Conservation (phyloP, 352 stramenopile species). For the Phytophthora europaea region DNA sequence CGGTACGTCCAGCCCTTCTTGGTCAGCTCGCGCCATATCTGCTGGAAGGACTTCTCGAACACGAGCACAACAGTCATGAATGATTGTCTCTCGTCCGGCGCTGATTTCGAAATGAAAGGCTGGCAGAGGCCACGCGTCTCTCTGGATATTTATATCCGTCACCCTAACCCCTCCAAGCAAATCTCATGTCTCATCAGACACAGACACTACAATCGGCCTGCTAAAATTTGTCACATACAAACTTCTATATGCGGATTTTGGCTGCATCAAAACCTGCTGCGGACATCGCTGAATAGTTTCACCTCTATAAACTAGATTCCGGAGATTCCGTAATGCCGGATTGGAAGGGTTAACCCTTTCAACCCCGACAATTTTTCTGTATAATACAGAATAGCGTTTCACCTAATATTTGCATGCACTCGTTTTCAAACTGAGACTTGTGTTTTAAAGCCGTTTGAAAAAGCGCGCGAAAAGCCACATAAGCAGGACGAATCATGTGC, state of each 20-base stretch:
- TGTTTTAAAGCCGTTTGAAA: no score
- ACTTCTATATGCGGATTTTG: conserved; percentile 23
- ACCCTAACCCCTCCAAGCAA: background rate
- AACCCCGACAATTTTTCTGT: no score
- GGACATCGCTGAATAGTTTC: conserved; percentile 23
- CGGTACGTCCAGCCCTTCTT: conserved; percentile 20
- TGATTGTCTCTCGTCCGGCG: conserved; percentile 7
- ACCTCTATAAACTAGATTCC: no score
- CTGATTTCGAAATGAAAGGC: conserved; percentile 17
- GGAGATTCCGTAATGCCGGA: no score
- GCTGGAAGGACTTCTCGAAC: conserved; percentile 14
- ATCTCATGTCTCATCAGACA: conserved; percentile 12
- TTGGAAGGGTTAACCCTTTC: no score
- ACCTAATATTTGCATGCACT: no score
- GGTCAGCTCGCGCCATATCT: conserved; percentile 15
- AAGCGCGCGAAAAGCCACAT: no score
- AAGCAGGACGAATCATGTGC: no score
- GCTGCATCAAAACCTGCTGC: background rate
- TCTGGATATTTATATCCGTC: conserved; percentile 14
- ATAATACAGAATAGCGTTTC: no score
- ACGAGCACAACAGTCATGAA: conserved; percentile 2
- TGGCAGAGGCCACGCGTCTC: conserved; percentile 5
- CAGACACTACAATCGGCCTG: conserved; percentile 8
- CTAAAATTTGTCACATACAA: conserved; percentile 22
- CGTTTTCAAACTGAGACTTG: no score